Evolutionary conservation across 306 rosid genomes (phyloP), one percentile per base, ranked within the genome.

Genomic region (Trichosanthes cucumerina): DNA sequence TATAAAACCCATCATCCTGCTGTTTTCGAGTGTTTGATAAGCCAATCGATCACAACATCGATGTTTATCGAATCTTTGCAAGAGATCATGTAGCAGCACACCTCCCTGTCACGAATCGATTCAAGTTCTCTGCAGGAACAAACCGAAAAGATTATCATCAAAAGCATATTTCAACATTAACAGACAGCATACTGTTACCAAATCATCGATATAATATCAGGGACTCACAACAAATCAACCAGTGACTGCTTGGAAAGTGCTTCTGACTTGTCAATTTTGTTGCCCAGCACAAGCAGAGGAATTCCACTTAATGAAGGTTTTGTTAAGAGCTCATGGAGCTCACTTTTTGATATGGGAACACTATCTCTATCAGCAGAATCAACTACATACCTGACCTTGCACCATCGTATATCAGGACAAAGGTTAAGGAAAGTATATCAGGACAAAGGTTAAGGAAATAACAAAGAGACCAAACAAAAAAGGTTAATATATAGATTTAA

Each of bases 311-410:
- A 84, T 44, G 97, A 92, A 33, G 96, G 92, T 79, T 89, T 92
- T 66, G 84, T 87, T 80, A 95, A 85, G 79, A 95, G 93, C 9
- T 95, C 98, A 49, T 88, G 92, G 68, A 95, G 96, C 86, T 95
- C 97, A 7, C 87, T 91, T 83, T 88, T 88, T 75, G 98, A 84
- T 81, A 95, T 87, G 10, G 96, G 97, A 85, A 92, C 89, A 44
- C 91, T 88, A 84, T 95, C 97, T 86, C 98, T 88, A 73, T 95
- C 97, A 56, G 97, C 97, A 71, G 97, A 93, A 88, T 92, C 97
- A 79, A 92, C 97, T 53, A 91, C 97, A 53, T 92, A 92, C 76
- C 96, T 92, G 91, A 34, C 63, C 79, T 84, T 63, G 68, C 75
- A 86, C 79, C 79, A 80, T 78, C 79, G 80, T 8, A 76, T 12